Base-by-base conservation (phyloP, 768 basidiomycete species). In the Hericium alpestre region DNA sequence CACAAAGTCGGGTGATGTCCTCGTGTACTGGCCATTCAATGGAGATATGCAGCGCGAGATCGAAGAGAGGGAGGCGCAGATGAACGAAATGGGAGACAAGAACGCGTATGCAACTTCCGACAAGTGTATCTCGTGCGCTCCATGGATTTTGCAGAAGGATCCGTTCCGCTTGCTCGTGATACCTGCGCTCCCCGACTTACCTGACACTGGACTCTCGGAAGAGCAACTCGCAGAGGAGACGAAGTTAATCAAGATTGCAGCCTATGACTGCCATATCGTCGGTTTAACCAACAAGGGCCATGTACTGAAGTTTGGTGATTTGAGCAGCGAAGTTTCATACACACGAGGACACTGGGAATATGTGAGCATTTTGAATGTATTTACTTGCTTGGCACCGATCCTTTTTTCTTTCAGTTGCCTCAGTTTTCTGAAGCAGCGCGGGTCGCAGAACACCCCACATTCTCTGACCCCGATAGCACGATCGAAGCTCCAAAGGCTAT, bases 221-320 rank as follows among this genome's bases (percentile, higher is more conserved):
- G 61, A 65, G 43, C 59, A 68, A 39, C 53, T 47, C 32, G 65
- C 68, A 38, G 38, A 51, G 48, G 66, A 69, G 37, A 72, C 71
- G 13, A 76, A 75, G 66, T 75, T 96, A 39, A 76, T 91, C 38
- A 84, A 90, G 69, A 84, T 98, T 47, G 93, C 91, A 9, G 87
- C 82, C 4, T 78, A 92, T 59, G 83, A 90, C 55, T 74, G 76
- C 51, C 78, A 82, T 61, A 67, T 96, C 25, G 71, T 95, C 57
- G 93, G 86, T 12, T 71, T 98, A 63, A 93, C 92, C 13, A 83
- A 87, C 64, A 71, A 78, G 38, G 90, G 90, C 0, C 86, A 90
- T 65, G 87, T 94, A 51, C 71, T 90, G 60, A 82, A 82, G 64
- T 83, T 82, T 63, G 71, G 74, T 16, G 61, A 73, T 37, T 74